Evolutionary conservation across 441 rosid genomes (phyloP), one percentile per base, ranked within the genome.

Genomic region (Corymbia citriodora): DNA sequence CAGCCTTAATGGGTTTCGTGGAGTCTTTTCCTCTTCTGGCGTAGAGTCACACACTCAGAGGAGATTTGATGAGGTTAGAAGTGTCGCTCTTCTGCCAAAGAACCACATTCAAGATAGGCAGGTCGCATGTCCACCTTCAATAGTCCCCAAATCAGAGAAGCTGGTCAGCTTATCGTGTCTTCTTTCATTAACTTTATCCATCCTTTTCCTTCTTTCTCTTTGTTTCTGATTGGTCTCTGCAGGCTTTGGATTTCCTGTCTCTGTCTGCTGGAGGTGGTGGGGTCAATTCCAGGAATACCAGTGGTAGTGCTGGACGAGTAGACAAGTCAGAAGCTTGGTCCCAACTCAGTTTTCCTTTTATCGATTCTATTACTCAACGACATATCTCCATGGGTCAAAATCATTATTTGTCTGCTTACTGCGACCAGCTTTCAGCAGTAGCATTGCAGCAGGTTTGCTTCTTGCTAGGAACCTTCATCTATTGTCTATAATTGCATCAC

Each of bases 211-310:
- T 36, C 50, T 86, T n/a, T 33, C 86, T 88, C 55, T 11, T 90
- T 90, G 91, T 23, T 90, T 57, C 68, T 61, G 72, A 74, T 92
- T 87, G 88, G 90, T 88, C 88, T 90, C 57, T 52, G 92, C 95
- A 98, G 99, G 90, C 92, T 92, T 96, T 92, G 89, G 92, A 96
- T 91, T 98, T 98, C 94, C 90, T 97, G 91, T 95, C 98, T 91
- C 90, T 96, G 85, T 93, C 96, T 18, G 50, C 93, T 90, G 96
- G 95, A 88, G 91, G 91, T 57, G 87, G 88, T 33, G 90, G 79
- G 53, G 63, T 86, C 55, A 94, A 94, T 87, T 89, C 90, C 85
- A 45, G 85, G 87, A 90, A 90, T 29, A 87, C 83, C 21, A 54
- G 92, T 85, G 87, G 48, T 27, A 87, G 70, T 85, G 45, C 88